Percentiles rank a stretch among this genome's conserved stretches.
These are phyloP conservation scores for Cichorium intybus DNA, from an alignment of 140 eudicot species.

Conservation along the genomic window DNA sequence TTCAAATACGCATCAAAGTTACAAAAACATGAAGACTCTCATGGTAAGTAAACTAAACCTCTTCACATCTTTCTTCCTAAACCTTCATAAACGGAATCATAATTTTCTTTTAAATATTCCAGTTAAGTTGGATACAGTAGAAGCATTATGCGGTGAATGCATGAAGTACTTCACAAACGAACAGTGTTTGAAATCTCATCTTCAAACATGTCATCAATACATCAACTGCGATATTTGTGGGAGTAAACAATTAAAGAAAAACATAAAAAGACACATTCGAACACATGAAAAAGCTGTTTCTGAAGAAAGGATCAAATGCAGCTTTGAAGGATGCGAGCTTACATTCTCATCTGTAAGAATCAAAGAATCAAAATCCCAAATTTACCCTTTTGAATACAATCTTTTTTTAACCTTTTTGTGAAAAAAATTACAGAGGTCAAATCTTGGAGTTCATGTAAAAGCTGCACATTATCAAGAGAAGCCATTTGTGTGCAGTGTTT, in stretches of 20 bases:
- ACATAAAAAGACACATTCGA: conserved; percentile 71
- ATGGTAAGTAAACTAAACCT: conserved; percentile 39
- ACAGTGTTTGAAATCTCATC: conserved; percentile 64
- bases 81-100: too few relatives aligned
- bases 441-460: conserved; percentile 72
- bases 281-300: conserved; percentile 52
- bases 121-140: conserved; percentile 66
- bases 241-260: conserved; percentile 73
- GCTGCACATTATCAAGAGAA: conserved; percentile 58
- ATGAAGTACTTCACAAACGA: conserved; percentile 67
- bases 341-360: conserved; percentile 70
- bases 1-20: conserved; percentile 67
- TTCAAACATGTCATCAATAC: conserved; percentile 61
- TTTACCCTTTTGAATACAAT: background rate
- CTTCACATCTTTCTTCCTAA: too few relatives aligned
- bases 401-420: too few relatives aligned
- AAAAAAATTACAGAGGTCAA: conserved; percentile 72
- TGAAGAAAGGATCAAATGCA: conserved; percentile 52
- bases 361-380: background rate
- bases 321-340: conserved; percentile 49
- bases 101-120: too few relatives aligned
- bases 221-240: conserved; percentile 77
- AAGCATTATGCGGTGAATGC: conserved; percentile 78
- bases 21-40: conserved; percentile 67
- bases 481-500: conserved; percentile 61